Evolutionary conservation across 805 yeast genomes (phyloP), one percentile per base, ranked within the genome.

Genomic region (Starmerella vaccinii): DNA sequence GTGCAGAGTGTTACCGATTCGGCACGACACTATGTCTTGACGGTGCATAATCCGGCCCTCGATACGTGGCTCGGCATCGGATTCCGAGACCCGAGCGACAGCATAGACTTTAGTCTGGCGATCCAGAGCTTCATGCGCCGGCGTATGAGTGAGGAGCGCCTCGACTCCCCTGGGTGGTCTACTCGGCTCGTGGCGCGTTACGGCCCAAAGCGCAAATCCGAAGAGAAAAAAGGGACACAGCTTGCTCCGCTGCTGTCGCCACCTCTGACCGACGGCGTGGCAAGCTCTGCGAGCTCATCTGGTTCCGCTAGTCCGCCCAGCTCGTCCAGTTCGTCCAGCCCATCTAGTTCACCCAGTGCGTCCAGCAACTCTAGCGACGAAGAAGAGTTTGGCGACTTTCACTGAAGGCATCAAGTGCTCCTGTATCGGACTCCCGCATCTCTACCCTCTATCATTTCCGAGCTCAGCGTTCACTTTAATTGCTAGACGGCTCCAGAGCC

Each of bases 41-140:
- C 68, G 7, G 61, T 70, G 27, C 62, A 60, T n/a, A 63, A 65
- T 41, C 59, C 60, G 16, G 61, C 51, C 4, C 55, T 63, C 49
- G 61, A 61, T n/a, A 67, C 73, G 12, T 68, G 67, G 22, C 57
- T 73, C n/a, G 76, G 76, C 4, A 54, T 72, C 47, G 68, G 69
- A 13, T 71, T 72, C 49, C 59, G 56, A 2, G 69, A 69, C 56
- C 55, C 66, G 26, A 46, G 56, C 32, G 63, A 59, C 35, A 62
- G 70, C 16, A 62, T 65, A 46, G 72, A 68, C 29, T 70, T 70
- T 56, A 66, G 65, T 46, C 58, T 68, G 18, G 68, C 70, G 12
- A 54, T 69, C 33, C 71, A 68, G 53, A 65, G 62, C 26, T 68
- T 60, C 46, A 61, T 53, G 59, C 41, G 50, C 21, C 44, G 55